Evolutionary conservation across 2,329 filamentous ascomycete genomes (phyloP).

Genomic region (Beauveria pseudobassiana): DNA sequence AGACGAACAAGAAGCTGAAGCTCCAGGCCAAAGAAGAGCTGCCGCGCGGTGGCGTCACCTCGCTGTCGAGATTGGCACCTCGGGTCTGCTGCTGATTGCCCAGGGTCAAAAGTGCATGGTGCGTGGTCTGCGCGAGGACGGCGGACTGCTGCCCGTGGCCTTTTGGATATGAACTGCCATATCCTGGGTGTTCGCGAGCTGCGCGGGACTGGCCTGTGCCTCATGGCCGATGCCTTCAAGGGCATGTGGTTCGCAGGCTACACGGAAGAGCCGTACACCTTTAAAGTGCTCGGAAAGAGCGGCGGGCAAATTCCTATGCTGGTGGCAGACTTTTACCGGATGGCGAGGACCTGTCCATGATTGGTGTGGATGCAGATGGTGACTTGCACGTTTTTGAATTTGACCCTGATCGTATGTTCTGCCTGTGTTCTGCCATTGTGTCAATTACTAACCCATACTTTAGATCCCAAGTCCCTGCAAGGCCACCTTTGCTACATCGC

Average conservation of each 20-base stretch:
- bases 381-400: slow-evolving; percentile 88
- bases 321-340: slow-evolving; percentile 84
- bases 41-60: slow-evolving; percentile 82
- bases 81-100: slow-evolving; percentile 80
- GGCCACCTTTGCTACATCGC: slow-evolving; percentile 82
- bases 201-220: slow-evolving; percentile 72
- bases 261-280: slow-evolving; percentile 92
- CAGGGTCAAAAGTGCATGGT: slow-evolving; percentile 99
- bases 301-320: slow-evolving; percentile 70
- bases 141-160: slow-evolving; percentile 82
- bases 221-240: slow-evolving; percentile 86
- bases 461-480: slow-evolving; percentile 87
- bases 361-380: slow-evolving; percentile 76
- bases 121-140: slow-evolving; percentile 89
- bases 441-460: neutral
- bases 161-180: slow-evolving; percentile 98
- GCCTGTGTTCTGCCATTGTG: slow-evolving; percentile 13
- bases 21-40: slow-evolving; percentile 85
- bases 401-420: slow-evolving; percentile 76
- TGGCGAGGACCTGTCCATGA: slow-evolving; percentile 71
- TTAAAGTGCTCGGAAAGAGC: slow-evolving; percentile 88
- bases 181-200: slow-evolving; percentile 81
- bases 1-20: slow-evolving; percentile 80
- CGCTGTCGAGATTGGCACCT: slow-evolving; percentile 74
- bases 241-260: slow-evolving; percentile 96